A percentile compares a stretch with the other conserved stretches of the same genome.
Evolutionary conservation across 1,139 yeast genomes (phyloP).

Genomic region (Suhomyces terraborum): DNA sequence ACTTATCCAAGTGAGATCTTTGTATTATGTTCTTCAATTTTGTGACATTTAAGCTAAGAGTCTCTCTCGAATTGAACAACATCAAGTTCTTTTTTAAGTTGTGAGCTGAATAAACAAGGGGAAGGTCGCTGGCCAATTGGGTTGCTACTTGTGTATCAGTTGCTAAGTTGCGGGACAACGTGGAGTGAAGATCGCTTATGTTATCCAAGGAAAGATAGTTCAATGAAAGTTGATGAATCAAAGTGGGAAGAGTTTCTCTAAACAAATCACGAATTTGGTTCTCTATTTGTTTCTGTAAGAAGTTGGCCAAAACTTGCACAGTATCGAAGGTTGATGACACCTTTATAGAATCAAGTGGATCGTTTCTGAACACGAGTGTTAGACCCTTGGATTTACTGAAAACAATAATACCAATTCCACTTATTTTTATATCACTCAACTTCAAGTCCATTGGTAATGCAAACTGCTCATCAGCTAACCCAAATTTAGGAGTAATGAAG

Average conservation of each 20-base stretch:
- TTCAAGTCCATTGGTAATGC: conserved; percentile 79
- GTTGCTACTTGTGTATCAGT: conserved; percentile 7
- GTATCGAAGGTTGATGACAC: conserved; percentile 86
- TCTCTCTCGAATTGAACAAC: conserved; percentile 76
- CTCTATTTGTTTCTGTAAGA: conserved; percentile 81
- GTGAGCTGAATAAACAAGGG: conserved; percentile 26
- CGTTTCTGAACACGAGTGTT: conserved; percentile 84
- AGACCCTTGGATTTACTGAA: conserved; percentile 81
- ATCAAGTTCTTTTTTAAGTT: conserved; percentile 71
- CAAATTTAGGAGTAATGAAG: conserved; percentile 68
- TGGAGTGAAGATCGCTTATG: conserved; percentile 34
- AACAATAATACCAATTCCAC: conserved; percentile 83
- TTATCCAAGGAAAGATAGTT: conserved; percentile 61
- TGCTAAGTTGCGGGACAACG: conserved; percentile 23
- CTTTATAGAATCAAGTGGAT: conserved; percentile 79
- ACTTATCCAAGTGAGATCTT: conserved; percentile 50
- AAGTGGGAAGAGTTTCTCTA: conserved; percentile 81
- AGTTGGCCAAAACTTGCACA: conserved; percentile 78
- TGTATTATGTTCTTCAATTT: conserved; percentile 58
- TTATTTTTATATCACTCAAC: conserved; percentile 68
- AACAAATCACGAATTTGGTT: conserved; percentile 76
- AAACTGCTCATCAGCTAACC: conserved; percentile 67
- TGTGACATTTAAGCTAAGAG: conserved; percentile 68
- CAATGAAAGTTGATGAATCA: conserved; percentile 73
- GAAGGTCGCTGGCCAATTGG: conserved; percentile 13